These are phyloP conservation scores for Kazachstania viticola DNA, from an alignment of 805 yeast species.

Conservation along the genomic window DNA sequence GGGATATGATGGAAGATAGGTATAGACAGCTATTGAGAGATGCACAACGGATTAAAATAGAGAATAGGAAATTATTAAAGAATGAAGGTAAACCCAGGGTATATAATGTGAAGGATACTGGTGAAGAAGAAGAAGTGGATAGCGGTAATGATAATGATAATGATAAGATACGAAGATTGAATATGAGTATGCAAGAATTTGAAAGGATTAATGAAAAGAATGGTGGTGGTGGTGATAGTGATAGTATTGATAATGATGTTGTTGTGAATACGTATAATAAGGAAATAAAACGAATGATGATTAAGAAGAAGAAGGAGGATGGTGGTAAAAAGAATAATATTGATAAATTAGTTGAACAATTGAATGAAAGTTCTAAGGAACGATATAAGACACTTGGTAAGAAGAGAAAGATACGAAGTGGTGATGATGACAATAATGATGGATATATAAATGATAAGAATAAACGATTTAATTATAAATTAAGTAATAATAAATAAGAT, in stretches of 20 bases:
- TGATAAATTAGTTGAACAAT: constrained; percentile 11
- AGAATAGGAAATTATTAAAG: constrained; percentile 15
- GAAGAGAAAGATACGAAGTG: constrained; percentile 3
- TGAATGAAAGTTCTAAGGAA: constrained; percentile 13
- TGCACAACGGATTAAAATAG: constrained; percentile 11
- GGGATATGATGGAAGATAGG: no score
- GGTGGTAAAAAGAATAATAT: constrained; percentile 10
- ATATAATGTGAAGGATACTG: constrained; percentile 12
- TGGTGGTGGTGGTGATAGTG: constrained; percentile 3
- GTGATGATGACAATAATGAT: constrained; percentile 1
- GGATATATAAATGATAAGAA: constrained; percentile 24
- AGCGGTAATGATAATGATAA: not conserved
- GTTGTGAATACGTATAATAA: constrained; percentile 24
- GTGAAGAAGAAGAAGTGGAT: constrained; percentile 1
- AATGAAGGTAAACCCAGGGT: constrained; percentile 16
- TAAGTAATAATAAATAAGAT: constrained; percentile 7
- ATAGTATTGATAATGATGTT: constrained; percentile 9
- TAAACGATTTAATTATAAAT: constrained; percentile 22
- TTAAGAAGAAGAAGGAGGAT: constrained; percentile 6
- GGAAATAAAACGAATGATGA: constrained; percentile 13
- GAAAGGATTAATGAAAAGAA: constrained; percentile 5
- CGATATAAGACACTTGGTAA: constrained; percentile 10
- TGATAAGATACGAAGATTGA: no score
- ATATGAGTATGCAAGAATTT: constrained; percentile 1
- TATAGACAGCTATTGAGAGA: not conserved